Evolutionary conservation across 148 eudicot species (phyloP), one percentile per base, ranked within the genome.

Genomic region (Rhododendron mucronatum): DNA sequence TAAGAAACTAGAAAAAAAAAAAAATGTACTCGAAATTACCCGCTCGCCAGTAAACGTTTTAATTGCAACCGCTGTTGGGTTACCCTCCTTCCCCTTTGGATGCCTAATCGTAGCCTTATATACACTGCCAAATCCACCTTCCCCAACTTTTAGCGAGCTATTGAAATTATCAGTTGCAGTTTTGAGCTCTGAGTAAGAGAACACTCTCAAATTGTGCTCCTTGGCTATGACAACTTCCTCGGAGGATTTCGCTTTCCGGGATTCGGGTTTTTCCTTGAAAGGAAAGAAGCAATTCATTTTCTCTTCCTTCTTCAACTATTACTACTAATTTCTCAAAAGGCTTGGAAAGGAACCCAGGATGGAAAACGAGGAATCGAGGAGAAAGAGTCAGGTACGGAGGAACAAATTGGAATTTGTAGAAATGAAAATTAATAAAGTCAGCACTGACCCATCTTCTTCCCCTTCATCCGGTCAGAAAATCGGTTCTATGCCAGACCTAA

Each of bases 51-150:
- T 91, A 69, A 92, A 93, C 84, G 87, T 94, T 89, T 92, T 94
- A 89, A 94, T 85, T 50, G 95, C 95, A 89, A 93, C 95, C 82
- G 86, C 90, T 77, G 28, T 73, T 84, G 91, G 84, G 39, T 80
- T 51, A 39, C 84, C 44, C 7, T 41, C 90, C 61, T 74, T 47
- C 0, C 86, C 91, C 86, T 87, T 89, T 14, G 45, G 48, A 85
- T 86, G 91, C 85, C 51, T 89, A 86, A 92, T 82, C 26, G 87
- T 86, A 45, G 91, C 95, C 84, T 91, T 93, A 85, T 90, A 93
- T 35, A 93, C 95, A 87, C 88, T 88, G 37, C 94, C 93, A 91
- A 89, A 92, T 16, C 94, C 94, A 82, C 94, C 95, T 55, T 90
- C 91, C 8, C 95, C 95, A 85, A 93, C 88, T 89, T 89, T 92